phyloP scores from a whole-genome alignment of 1,284 basidiomycete species.

The Tausonia pullulans region DNA sequence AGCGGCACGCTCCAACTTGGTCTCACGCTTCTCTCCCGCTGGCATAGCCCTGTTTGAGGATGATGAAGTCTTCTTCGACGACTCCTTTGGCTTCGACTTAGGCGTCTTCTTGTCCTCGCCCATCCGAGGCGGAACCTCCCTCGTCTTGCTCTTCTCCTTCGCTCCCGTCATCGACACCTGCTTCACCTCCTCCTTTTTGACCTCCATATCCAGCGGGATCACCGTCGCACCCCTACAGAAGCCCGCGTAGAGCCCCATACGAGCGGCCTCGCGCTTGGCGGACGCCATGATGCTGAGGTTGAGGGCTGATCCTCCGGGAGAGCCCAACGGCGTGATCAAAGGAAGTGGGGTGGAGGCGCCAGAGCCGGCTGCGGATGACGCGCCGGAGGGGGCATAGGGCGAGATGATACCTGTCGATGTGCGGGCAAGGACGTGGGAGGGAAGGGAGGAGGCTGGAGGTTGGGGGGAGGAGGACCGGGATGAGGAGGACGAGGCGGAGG shows the following conservation, averaged over 20 bases:
- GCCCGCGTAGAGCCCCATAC: conserved; percentile 57
- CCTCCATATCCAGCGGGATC: conserved; percentile 40
- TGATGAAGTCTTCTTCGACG: no score
- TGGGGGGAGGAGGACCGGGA: conserved; percentile 31
- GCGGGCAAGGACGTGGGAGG: conserved; percentile 35
- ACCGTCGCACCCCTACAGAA: conserved; percentile 63
- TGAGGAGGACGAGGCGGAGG: conserved; percentile 8
- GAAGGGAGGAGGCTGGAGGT: conserved; percentile 21
- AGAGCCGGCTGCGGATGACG: conserved; percentile 37
- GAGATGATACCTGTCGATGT: conserved; percentile 67
- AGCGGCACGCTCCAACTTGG: conserved; percentile 18
- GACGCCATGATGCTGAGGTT: conserved; percentile 48
- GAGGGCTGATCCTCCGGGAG: not conserved
- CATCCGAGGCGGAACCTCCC: no score
- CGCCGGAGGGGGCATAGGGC: conserved; percentile 40
- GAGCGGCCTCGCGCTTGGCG: conserved; percentile 67
- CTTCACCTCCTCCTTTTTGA: conserved; percentile 11
- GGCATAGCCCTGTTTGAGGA: no score
- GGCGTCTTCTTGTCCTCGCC: no score
- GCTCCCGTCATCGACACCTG: conserved; percentile 14
- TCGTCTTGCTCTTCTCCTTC: conserved; percentile 19
- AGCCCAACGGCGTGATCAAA: conserved; percentile 20
- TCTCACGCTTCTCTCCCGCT: conserved; percentile 16
- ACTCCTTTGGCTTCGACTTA: no score
- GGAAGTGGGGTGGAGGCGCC: conserved; percentile 26